Percentiles rank a stretch among this genome's conserved stretches.
These are phyloP conservation scores for Tulasnella sp. DNA, from an alignment of 768 basidiomycete species.

Conservation along the genomic window DNA sequence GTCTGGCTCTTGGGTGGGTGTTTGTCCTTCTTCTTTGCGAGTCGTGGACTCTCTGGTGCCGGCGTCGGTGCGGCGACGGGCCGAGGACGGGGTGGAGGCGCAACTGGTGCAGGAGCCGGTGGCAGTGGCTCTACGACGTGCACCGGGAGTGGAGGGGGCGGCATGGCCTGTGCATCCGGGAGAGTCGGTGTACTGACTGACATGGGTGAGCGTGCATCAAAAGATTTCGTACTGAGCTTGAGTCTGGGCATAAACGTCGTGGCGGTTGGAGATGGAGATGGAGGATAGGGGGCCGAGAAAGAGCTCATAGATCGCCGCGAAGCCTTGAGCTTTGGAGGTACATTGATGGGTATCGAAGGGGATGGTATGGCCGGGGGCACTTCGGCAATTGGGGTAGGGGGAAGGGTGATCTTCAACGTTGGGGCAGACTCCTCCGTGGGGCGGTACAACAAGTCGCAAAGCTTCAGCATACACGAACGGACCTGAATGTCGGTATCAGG, in stretches of 20 bases:
- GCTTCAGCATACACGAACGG: conserved; percentile 80
- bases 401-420: conserved; percentile 73
- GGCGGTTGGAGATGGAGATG: conserved; percentile 1
- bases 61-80: too few relatives aligned
- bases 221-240: not conserved
- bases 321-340: conserved; percentile 13
- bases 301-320: not conserved
- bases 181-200: not conserved
- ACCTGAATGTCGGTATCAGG: conserved; percentile 76
- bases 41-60: too few relatives aligned
- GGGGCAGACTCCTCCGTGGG: conserved; percentile 74
- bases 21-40: too few relatives aligned
- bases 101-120: too few relatives aligned
- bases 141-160: conserved; percentile 6
- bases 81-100: too few relatives aligned
- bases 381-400: conserved; percentile 59
- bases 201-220: not conserved
- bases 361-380: conserved; percentile 31
- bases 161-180: conserved; percentile 3
- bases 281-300: not conserved
- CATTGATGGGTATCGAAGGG: conserved; percentile 29
- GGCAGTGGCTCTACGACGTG: not conserved
- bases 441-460: conserved; percentile 78
- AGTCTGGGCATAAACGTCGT: conserved; percentile 4
- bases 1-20: too few relatives aligned